Percentiles rank a stretch among this genome's conserved stretches.
Evolutionary conservation across 371 early-diverging fungal genomes (phyloP).

Genomic region (Mortierella sp.): DNA sequence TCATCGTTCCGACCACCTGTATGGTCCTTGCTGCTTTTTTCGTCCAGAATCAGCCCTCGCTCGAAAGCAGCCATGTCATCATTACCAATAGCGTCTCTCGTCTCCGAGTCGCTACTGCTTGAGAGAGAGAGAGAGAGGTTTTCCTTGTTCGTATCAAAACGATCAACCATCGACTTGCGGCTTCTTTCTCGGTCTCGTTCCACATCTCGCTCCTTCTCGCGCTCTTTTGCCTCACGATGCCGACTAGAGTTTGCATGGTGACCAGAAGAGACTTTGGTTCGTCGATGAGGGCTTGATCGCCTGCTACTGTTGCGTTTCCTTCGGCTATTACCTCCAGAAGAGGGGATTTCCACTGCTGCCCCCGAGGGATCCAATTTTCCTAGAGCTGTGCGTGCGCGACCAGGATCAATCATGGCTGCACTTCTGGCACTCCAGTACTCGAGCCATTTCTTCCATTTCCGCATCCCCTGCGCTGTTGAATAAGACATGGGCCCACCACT

Average conservation of each 20-base stretch:
- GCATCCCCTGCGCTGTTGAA: conserved; percentile 49
- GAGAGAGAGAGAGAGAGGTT: not conserved
- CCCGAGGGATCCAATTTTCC: conserved; percentile 26
- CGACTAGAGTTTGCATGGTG: conserved; percentile 31
- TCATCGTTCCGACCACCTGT: not conserved
- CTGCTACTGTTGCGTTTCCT: conserved; percentile 35
- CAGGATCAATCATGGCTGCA: conserved; percentile 49
- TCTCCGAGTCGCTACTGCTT: conserved; percentile 25
- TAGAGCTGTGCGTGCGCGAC: conserved; percentile 40
- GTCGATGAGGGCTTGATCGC: conserved; percentile 33
- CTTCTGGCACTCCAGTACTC: conserved; percentile 52
- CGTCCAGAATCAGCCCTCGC: not conserved
- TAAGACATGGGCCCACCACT: conserved; percentile 38
- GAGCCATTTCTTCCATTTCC: conserved; percentile 52
- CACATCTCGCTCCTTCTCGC: conserved; percentile 45
- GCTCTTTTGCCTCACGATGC: conserved; percentile 26
- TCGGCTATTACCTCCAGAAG: conserved; percentile 9
- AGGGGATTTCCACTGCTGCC: conserved; percentile 10
- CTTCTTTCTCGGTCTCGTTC: conserved; percentile 40
- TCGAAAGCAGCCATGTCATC: conserved; percentile 4
- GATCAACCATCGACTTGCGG: conserved; percentile 24
- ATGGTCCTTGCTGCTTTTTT: conserved; percentile 10
- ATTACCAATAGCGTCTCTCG: not conserved
- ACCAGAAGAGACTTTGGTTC: conserved; percentile 6
- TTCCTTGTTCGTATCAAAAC: conserved; percentile 12